phyloP scores from a whole-genome alignment of 2,329 filamentous ascomycete species.

The Canariomyces notabilis region DNA sequence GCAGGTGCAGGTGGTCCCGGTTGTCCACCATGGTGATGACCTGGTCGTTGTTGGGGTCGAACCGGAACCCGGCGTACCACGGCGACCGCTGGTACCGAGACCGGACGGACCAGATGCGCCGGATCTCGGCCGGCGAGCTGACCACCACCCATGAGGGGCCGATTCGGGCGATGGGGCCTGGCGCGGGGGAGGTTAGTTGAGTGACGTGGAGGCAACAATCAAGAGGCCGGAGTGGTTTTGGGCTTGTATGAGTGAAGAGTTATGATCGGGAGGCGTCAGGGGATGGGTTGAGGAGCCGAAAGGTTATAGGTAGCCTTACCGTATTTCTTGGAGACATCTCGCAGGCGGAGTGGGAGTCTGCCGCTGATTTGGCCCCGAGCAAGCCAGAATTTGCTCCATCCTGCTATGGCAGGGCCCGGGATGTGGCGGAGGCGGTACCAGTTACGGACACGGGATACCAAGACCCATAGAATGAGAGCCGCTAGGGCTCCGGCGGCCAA shows the following conservation, averaged over 20 bases:
- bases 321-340: constrained; percentile 12
- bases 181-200: too few species aligned
- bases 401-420: constrained; percentile 8
- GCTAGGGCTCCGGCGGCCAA: background rate
- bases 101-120: constrained; percentile 18
- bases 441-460: background rate
- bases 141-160: constrained; percentile 13
- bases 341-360: background rate
- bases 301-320: too few species aligned
- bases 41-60: constrained; percentile 16
- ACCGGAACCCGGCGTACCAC: constrained; percentile 17
- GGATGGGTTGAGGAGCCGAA: background rate
- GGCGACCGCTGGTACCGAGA: constrained; percentile 15
- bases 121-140: constrained; percentile 12
- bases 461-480: background rate
- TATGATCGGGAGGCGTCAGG: background rate
- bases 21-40: constrained; percentile 14
- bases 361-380: constrained; percentile 5
- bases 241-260: background rate
- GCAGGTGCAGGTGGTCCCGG: constrained; percentile 12
- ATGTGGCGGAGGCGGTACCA: constrained; percentile 16
- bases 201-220: too few species aligned
- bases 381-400: constrained; percentile 15
- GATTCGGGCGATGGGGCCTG: constrained; percentile 9
- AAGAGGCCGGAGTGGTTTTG: too few species aligned